Percentiles rank a stretch among this genome's conserved stretches.
Evolutionary conservation across 768 basidiomycete genomes (phyloP).

Genomic region (Chalciporus pseudorubinellus): DNA sequence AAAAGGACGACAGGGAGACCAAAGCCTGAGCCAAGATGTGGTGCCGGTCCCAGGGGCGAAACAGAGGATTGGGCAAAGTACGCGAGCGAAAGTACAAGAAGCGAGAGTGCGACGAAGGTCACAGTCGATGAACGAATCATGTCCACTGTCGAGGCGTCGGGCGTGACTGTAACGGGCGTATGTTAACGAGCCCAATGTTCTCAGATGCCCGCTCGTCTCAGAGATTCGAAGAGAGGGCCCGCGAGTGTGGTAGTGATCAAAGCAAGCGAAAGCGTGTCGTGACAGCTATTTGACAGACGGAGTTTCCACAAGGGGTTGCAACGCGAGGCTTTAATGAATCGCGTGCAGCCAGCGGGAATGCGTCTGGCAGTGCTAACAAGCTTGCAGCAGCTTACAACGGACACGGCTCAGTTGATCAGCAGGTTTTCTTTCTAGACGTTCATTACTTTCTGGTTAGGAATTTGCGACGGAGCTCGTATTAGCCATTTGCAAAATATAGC

Average conservation of each 20-base stretch:
- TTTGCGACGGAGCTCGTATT: too few relatives aligned
- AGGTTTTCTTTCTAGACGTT: neutral
- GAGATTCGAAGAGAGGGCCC: constrained; percentile 1
- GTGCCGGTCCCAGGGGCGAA: constrained; percentile 31
- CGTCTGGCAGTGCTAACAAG: constrained; percentile 15
- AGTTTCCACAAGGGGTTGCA: constrained; percentile 13
- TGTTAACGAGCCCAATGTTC: neutral
- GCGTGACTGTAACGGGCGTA: neutral
- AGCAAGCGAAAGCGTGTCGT: constrained; percentile 4
- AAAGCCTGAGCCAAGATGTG: constrained; percentile 28
- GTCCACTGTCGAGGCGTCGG: neutral
- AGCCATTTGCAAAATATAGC: too few relatives aligned
- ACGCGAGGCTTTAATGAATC: constrained; percentile 22
- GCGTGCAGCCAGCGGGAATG: constrained; percentile 25
- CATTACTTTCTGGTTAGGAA: neutral
- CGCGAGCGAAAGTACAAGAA: constrained; percentile 31
- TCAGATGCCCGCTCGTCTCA: constrained; percentile 4
- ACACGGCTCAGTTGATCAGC: neutral
- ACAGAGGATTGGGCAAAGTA: constrained; percentile 30
- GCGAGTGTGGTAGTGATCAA: constrained; percentile 5
- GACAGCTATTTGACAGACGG: constrained; percentile 14
- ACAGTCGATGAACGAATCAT: constrained; percentile 27
- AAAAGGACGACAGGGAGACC: constrained; percentile 23
- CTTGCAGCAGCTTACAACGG: neutral
- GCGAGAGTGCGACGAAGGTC: constrained; percentile 20